Conservation (phyloP, 2,329 filamentous ascomycete species). For the Ciborinia camelliae region DNA sequence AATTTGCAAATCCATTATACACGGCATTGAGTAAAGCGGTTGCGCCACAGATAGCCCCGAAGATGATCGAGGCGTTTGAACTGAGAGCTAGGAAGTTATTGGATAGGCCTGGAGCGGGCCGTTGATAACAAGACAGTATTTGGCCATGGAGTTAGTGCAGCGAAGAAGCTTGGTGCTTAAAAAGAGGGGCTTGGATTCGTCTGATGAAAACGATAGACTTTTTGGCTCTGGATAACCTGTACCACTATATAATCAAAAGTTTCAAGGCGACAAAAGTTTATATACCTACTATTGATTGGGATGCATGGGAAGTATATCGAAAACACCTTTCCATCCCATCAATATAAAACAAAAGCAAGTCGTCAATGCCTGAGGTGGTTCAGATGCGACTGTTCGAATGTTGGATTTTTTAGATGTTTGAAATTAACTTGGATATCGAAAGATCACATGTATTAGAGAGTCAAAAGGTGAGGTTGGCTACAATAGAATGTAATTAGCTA, state of each 20-base stretch:
- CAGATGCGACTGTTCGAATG: background rate
- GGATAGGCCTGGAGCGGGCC: constrained; percentile 30
- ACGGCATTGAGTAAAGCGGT: constrained; percentile 75
- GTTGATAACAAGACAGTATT: constrained; percentile 12
- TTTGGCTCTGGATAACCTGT: background rate
- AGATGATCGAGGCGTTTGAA: constrained; percentile 95
- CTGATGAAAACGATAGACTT: background rate
- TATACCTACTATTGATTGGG: background rate
- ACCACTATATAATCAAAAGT: background rate
- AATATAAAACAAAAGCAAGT: background rate
- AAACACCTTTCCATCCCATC: background rate
- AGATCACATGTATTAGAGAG: background rate
- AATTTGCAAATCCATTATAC: constrained; percentile 87
- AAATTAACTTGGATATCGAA: background rate
- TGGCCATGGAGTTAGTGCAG: constrained; percentile 9
- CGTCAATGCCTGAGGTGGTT: background rate
- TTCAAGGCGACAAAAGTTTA: background rate
- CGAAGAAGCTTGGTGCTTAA: constrained; percentile 19
- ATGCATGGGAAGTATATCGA: background rate
- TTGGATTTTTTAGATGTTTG: background rate
- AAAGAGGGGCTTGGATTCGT: no score
- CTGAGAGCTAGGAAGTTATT: constrained; percentile 64
- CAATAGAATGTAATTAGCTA: background rate
- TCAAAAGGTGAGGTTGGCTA: background rate
- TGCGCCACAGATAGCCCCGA: constrained; percentile 76